A percentile compares a stretch with the other conserved stretches of the same genome.
phyloP scores from a whole-genome alignment of 176 grass and related monocot genomes.

The Olyra latifolia region DNA sequence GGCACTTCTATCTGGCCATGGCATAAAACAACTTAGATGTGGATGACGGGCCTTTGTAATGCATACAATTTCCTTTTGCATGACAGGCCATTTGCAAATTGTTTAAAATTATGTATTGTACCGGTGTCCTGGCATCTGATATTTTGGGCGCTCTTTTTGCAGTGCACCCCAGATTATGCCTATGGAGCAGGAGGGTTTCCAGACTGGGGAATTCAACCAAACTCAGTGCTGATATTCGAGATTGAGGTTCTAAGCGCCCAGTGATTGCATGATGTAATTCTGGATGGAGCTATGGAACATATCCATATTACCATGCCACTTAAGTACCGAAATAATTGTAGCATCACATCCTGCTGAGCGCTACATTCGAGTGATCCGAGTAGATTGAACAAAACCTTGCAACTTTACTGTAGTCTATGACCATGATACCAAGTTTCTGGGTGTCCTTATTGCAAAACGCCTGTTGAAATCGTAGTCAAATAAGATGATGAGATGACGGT shows the following conservation, averaged over 20 bases:
- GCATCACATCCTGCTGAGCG: background rate
- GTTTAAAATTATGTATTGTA: background rate
- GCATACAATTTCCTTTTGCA: background rate
- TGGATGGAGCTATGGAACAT: slow-evolving; percentile 1
- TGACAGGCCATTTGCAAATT: background rate
- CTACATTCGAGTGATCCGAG: background rate
- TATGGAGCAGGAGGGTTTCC: slow-evolving; percentile 74
- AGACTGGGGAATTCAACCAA: slow-evolving; percentile 80
- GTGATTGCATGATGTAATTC: slow-evolving; percentile 31
- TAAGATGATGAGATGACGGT: background rate
- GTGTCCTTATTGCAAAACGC: background rate
- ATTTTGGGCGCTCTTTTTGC: slow-evolving; percentile 26
- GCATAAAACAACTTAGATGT: background rate
- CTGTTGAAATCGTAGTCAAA: background rate
- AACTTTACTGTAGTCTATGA: background rate
- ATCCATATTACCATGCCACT: background rate
- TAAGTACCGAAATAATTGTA: slow-evolving; percentile 36
- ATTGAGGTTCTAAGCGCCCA: slow-evolving; percentile 76
- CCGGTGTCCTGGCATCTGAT: background rate
- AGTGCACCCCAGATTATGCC: slow-evolving; percentile 95
- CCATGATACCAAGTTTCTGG: background rate
- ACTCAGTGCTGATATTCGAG: slow-evolving; percentile 74
- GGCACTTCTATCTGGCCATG: background rate
- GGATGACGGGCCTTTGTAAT: background rate
- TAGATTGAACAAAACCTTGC: slow-evolving; percentile 4